Conservation (phyloP, 768 basidiomycete genomes). For the Pleurotus citrinopileatus region DNA sequence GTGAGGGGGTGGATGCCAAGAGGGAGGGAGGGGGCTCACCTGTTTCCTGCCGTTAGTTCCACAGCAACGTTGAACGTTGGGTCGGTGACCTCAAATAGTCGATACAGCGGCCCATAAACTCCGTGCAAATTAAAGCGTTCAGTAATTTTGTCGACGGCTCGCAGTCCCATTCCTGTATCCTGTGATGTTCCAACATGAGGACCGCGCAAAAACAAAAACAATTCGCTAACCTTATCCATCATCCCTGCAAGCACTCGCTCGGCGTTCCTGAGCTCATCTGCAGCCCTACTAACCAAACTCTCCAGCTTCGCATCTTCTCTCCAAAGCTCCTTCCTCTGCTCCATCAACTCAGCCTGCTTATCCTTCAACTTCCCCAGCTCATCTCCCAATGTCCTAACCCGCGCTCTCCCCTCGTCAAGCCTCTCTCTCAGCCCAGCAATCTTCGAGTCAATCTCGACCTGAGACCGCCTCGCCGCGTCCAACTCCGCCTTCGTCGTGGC, state of each 20-base stretch:
- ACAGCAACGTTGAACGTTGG: slow-evolving; percentile 87
- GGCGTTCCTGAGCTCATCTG: slow-evolving; percentile 75
- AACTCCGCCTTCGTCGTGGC: slow-evolving; percentile 52
- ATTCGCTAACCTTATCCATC: slow-evolving; percentile 85
- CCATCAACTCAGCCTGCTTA: slow-evolving; percentile 63
- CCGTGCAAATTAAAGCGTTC: slow-evolving; percentile 73
- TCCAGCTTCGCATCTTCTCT: slow-evolving; percentile 90
- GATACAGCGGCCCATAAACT: slow-evolving; percentile 92
- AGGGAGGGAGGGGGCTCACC: slow-evolving; percentile 40
- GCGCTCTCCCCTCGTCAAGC: slow-evolving; percentile 62
- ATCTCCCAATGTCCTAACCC: slow-evolving; percentile 56
- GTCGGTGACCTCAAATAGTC: slow-evolving; percentile 88
- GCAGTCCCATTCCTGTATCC: slow-evolving; percentile 90
- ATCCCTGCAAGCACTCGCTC: slow-evolving; percentile 81
- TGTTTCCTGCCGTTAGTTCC: slow-evolving; percentile 94
- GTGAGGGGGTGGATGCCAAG: slow-evolving; percentile 10
- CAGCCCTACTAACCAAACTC: slow-evolving; percentile 70
- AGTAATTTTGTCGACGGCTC: slow-evolving; percentile 82
- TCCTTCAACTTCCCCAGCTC: slow-evolving; percentile 62
- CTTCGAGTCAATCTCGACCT: slow-evolving; percentile 57
- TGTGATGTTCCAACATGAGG: slow-evolving; percentile 28
- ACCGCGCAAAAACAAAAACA: background rate
- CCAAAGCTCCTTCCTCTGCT: slow-evolving; percentile 92
- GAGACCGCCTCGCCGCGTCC: slow-evolving; percentile 39
- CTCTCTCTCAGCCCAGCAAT: slow-evolving; percentile 54